These are phyloP conservation scores for Teratosphaeria pseudoeucalypti DNA, from an alignment of 2,329 filamentous ascomycete genomes.

Conservation along the genomic window DNA sequence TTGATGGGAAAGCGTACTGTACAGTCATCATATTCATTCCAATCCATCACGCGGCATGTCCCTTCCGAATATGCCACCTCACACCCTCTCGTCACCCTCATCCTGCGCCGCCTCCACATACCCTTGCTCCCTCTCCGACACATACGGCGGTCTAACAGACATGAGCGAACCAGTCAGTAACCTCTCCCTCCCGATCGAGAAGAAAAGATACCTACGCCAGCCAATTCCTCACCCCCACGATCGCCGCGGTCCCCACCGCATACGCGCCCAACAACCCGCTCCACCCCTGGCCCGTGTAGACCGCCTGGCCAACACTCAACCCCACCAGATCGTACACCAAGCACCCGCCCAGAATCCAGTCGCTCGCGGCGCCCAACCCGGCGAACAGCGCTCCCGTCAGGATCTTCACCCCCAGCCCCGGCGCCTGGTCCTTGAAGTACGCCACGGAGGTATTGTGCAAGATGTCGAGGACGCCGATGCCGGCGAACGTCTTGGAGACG, in stretches of 20 bases:
- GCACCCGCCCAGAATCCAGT: constrained; percentile 52
- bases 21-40: not conserved
- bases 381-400: constrained; percentile 46
- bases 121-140: constrained; percentile 10
- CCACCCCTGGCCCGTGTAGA: constrained; percentile 38
- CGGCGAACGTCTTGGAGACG: constrained; percentile 50
- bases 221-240: constrained; percentile 44
- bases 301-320: constrained; percentile 44
- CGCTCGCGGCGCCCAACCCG: constrained; percentile 39
- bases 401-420: constrained; percentile 39
- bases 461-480: constrained; percentile 50
- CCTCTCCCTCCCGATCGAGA: not conserved
- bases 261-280: constrained; percentile 41
- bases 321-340: constrained; percentile 49
- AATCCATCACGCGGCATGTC: not conserved
- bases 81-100: constrained; percentile 12
- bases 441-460: constrained; percentile 49
- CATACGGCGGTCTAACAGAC: constrained; percentile 22
- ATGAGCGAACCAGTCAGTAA: not conserved
- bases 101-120: constrained; percentile 18
- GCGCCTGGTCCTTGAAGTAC: constrained; percentile 41
- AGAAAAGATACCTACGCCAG: constrained; percentile 36
- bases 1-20: not conserved
- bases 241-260: constrained; percentile 42
- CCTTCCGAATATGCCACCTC: not conserved